These are phyloP conservation scores for Arabis hirsuta DNA, from an alignment of 345 rosid genomes.

Conservation along the genomic window DNA sequence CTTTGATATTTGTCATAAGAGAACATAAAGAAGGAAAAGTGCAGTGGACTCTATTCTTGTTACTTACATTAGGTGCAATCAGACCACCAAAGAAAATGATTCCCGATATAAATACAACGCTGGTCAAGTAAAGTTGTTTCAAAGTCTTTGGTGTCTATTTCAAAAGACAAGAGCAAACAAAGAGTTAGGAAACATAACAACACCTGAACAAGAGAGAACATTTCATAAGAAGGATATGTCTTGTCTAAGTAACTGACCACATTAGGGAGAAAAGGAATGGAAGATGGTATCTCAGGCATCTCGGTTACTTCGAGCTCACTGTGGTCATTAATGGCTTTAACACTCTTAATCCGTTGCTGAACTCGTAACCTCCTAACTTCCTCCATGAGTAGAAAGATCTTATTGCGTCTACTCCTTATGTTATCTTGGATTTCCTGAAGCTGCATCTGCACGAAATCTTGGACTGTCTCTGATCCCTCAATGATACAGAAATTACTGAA, in stretches of 20 bases:
- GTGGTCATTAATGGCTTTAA: conserved; percentile 43
- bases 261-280: conserved; percentile 81
- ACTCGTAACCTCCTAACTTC: conserved; percentile 93
- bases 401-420: conserved; percentile 86
- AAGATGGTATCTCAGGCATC: conserved; percentile 94
- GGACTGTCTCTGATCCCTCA: conserved; percentile 93
- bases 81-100: conserved; percentile 89
- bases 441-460: conserved; percentile 91
- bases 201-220: not conserved
- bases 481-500: conserved; percentile 87
- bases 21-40: not conserved
- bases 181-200: not conserved
- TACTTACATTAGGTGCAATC: conserved; percentile 85
- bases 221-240: not conserved
- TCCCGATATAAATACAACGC: conserved; percentile 71
- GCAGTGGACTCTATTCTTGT: not conserved
- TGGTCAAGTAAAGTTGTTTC: conserved; percentile 83
- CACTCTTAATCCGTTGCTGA: conserved; percentile 74
- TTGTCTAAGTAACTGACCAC: conserved; percentile 53
- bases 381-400: conserved; percentile 97
- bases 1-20: conserved; percentile 7
- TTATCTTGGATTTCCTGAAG: conserved; percentile 77
- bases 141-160: conserved; percentile 77
- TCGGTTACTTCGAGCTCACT: conserved; percentile 65
- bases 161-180: conserved; percentile 28